Evolutionary conservation across 2,329 filamentous ascomycete species (phyloP).

Genomic region (Rutstroemia sp.): DNA sequence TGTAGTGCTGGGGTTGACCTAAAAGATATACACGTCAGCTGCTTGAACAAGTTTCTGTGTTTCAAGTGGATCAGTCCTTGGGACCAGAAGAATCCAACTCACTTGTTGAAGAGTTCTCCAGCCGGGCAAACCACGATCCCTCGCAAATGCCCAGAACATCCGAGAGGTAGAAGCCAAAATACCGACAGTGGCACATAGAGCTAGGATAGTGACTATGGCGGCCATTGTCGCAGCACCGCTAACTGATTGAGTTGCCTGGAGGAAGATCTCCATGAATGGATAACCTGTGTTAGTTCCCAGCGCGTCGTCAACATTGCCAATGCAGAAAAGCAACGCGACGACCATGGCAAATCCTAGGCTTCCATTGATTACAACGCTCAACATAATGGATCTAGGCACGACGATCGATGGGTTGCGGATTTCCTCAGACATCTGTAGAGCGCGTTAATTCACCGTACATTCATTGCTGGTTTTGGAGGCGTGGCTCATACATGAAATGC

Average conservation of each 20-base stretch:
- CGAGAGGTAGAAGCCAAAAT: constrained; percentile 30
- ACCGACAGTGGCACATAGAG: constrained; percentile 32
- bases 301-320: constrained; percentile 30
- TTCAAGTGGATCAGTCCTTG: no score
- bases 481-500: constrained; percentile 2
- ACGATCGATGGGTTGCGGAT: constrained; percentile 7
- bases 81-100: neutral
- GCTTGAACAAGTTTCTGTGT: no score
- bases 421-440: constrained; percentile 7
- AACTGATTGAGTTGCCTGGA: constrained; percentile 38
- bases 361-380: constrained; percentile 40
- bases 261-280: constrained; percentile 45
- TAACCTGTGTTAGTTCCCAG: constrained; percentile 33
- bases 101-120: constrained; percentile 31
- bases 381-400: constrained; percentile 31
- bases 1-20: neutral
- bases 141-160: constrained; percentile 37
- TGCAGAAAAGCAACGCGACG: constrained; percentile 30
- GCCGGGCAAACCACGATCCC: constrained; percentile 37
- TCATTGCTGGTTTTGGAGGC: neutral
- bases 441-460: neutral
- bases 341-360: constrained; percentile 35
- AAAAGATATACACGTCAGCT: neutral
- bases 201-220: constrained; percentile 34
- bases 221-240: constrained; percentile 40